These are phyloP conservation scores for Cladorrhinum sp. DNA, from an alignment of 2,329 filamentous ascomycete genomes.

Conservation along the genomic window DNA sequence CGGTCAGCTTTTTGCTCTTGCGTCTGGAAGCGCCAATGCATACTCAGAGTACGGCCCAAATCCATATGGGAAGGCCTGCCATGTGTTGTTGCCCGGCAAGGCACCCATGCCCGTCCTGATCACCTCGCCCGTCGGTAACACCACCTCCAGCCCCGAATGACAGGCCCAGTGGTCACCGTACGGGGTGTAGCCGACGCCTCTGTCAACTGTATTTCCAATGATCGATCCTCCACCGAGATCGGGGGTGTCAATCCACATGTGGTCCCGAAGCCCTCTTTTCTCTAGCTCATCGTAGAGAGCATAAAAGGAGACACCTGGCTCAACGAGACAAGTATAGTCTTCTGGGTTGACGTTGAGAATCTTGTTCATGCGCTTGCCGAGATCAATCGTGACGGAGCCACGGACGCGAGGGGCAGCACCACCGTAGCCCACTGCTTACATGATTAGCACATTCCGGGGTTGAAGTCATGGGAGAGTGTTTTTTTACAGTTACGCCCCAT, in stretches of 20 bases:
- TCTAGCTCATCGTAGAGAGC: conserved; percentile 48
- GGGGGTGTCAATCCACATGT: conserved; percentile 44
- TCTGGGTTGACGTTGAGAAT: conserved; percentile 51
- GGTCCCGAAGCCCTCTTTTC: conserved; percentile 35
- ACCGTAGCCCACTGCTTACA: conserved; percentile 46
- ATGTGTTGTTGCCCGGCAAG: conserved; percentile 40
- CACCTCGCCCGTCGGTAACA: conserved; percentile 44
- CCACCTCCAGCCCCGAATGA: conserved; percentile 45
- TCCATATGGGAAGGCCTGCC: conserved; percentile 40
- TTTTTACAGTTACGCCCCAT: conserved; percentile 45
- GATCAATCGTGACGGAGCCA: conserved; percentile 48
- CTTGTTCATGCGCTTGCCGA: conserved; percentile 52
- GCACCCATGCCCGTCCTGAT: conserved; percentile 49
- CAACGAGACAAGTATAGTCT: conserved; percentile 49
- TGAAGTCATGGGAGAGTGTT: background rate
- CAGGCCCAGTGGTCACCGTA: conserved; percentile 41
- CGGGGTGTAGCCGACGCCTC: conserved; percentile 33
- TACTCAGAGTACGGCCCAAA: conserved; percentile 41
- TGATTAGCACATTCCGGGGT: background rate
- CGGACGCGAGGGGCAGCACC: conserved; percentile 52
- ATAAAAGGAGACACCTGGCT: conserved; percentile 55
- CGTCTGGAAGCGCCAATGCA: background rate
- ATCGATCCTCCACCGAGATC: conserved; percentile 43
- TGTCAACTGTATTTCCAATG: conserved; percentile 31
- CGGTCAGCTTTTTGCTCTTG: background rate